Base-by-base conservation (phyloP, 192 early-diverging fungal species). In the Dissophora ornata region DNA sequence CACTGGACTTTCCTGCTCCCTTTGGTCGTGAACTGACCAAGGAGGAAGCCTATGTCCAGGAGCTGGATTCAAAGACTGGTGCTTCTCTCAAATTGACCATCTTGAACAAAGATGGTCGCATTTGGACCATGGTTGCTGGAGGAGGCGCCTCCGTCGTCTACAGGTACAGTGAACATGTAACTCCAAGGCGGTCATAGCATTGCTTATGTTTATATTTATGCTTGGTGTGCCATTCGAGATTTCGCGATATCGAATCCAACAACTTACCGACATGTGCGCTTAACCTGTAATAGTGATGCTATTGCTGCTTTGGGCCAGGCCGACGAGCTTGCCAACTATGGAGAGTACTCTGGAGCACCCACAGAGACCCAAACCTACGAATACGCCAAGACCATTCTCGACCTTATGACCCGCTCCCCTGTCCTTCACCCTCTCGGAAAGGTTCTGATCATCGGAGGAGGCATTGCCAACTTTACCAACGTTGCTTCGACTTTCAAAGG, bases 51-150 rank as follows among this genome's bases (percentile, higher is more conserved):
- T 98, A 99, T 88, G 95, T 99, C 83, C 92, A 92, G 69, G 97
- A 98, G 62, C 85, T 99, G 41, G 97, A 99, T 71, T 88, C 95
- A 57, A 99, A 99, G 89, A 99, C 97, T 45, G 97, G 97, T 48
- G 97, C 97, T 22, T 97, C 95, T 41, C 91, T 99, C 65, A 99
- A 99, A 86, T 86, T 99, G 62, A 99, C 97, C 15, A 92, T 99
- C 56, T 87, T 99, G 64, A 99, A 99, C 86, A 90, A 92, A 61
- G 85, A 91, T 12, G 97, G 97, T 47, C 93, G 95, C 68, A 92
- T 99, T 69, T 99, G 97, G 97, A 98, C 97, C 61, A 99, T 99
- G 97, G 96, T 99, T 57, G 97, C 97, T 48, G 97, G 97, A 82
- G 97, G 97, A 57, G 97, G 97, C 81, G 97, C 97, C 56, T 96